Base-by-base conservation (phyloP, 805 yeast species). In the Kodamaea jinghongensis region DNA sequence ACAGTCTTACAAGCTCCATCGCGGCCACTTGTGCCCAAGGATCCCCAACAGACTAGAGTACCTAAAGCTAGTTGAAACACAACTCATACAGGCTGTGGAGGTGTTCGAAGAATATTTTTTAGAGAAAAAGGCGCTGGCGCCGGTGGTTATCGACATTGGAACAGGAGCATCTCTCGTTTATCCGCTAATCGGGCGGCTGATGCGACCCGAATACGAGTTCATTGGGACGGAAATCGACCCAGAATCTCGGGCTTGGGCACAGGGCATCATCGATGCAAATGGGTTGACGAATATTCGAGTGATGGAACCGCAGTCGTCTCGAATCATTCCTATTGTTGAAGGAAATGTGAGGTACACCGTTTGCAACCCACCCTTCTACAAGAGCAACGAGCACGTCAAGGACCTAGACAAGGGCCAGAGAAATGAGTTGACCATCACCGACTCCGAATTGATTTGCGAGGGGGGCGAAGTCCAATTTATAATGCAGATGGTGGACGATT, bases 341-440 rank as follows among this genome's bases (percentile, higher is more conserved):
- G 34, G 35, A 3, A 31, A 37, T n/a, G 34, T 47, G 10, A 14
- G 39, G 32, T 50, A 50, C 28, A 41, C 49, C 3, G 39, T 53
- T 11, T 53, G 58, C 36, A 53, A 53, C 31, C 58, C 58, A 3
- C 58, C 58, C 4, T 53, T 53, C 32, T 53, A 53, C 42, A 11
- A 30, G 20, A 35, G 36, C 29, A 29, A 36, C 6, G 25, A 25
- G 13, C 38, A 15, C 11, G 45, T 40, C 22, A 43, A 44, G 8
- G 16, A 10, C 3, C 14, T 17, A 17, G 46, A 45, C 20, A 16
- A 31, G 13, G 28, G 34, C 4, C 20, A 22, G 7, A 44, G 46
- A 31, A 38, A 34, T 8, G 42, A 32, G 13, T 31, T 49, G 15
- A 35, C 27, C 3, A 48, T 42, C 23, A 16, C 40, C 14, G 39